Conservation (phyloP, 768 basidiomycete genomes). For the Boletus rubropictus region DNA sequence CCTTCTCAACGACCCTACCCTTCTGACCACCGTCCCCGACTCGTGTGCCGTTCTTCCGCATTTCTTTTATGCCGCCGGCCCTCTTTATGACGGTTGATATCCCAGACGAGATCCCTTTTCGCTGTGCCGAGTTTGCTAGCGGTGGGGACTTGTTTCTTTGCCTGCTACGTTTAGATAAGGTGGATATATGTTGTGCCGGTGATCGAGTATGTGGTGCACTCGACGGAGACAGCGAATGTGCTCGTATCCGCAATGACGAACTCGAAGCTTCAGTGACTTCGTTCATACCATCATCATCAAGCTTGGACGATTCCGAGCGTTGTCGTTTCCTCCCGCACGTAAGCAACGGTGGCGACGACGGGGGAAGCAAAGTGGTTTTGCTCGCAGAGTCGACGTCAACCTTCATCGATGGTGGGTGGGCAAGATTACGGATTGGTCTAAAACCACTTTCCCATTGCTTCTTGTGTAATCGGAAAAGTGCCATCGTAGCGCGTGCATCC, state of each 20-base stretch:
- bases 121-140: slow-evolving; percentile 2
- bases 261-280: neutral
- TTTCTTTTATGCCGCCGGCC: slow-evolving; percentile 6
- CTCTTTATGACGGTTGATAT: slow-evolving; percentile 46
- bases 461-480: slow-evolving; percentile 77
- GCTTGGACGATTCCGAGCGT: neutral
- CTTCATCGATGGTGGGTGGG: neutral
- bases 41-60: slow-evolving; percentile 5
- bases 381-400: neutral
- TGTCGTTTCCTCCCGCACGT: slow-evolving; percentile 13
- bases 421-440: slow-evolving; percentile 3
- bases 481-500: slow-evolving; percentile 95
- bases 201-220: neutral
- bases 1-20: slow-evolving; percentile 1
- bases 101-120: slow-evolving; percentile 62
- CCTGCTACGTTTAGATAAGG: neutral
- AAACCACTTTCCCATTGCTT: slow-evolving; percentile 70
- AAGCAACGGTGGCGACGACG: neutral
- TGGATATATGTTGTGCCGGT: neutral
- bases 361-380: neutral
- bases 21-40: neutral
- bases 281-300: neutral
- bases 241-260: neutral
- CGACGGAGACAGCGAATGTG: neutral
- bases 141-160: neutral